These are phyloP conservation scores for Candida oleophila DNA, from an alignment of 805 yeast species.

Conservation along the genomic window DNA sequence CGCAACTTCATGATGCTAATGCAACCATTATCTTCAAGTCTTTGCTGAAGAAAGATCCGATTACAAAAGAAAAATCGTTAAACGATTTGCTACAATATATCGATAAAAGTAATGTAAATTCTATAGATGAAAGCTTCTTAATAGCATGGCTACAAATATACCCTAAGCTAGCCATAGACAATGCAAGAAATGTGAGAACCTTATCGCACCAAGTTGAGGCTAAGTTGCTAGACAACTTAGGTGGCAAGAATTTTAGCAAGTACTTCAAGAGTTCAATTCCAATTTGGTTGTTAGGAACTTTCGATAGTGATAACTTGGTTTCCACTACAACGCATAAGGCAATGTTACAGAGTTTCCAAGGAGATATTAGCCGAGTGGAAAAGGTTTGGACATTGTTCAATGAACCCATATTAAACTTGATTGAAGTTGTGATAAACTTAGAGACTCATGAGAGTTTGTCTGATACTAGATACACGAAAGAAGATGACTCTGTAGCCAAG, in stretches of 20 bases:
- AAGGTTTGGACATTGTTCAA: conserved; percentile 62
- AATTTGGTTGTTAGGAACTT: conserved; percentile 67
- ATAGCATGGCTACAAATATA: conserved; percentile 78
- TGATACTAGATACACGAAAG: conserved; percentile 68
- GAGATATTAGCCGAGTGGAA: conserved; percentile 48
- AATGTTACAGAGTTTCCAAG: conserved; percentile 55
- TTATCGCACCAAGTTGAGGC: conserved; percentile 67
- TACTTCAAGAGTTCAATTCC: conserved; percentile 74
- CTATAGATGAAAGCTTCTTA: conserved; percentile 47
- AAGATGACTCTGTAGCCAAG: conserved; percentile 65
- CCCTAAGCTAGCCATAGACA: conserved; percentile 74
- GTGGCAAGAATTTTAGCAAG: conserved; percentile 55
- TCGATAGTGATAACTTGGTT: conserved; percentile 68
- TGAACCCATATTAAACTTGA: conserved; percentile 53
- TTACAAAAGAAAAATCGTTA: conserved; percentile 83
- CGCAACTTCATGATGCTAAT: conserved; percentile 37
- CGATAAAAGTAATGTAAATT: conserved; percentile 11
- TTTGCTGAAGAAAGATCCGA: conserved; percentile 72
- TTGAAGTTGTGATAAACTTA: conserved; percentile 48
- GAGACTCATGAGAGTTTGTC: conserved; percentile 67
- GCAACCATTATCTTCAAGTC: conserved; percentile 71
- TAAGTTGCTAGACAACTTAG: conserved; percentile 42
- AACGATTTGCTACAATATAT: conserved; percentile 44
- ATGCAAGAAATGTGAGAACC: conserved; percentile 61
- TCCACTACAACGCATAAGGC: conserved; percentile 47